Evolutionary conservation across 805 yeast species (phyloP), one percentile per base, ranked within the genome.

Genomic region (Candida dendrica): DNA sequence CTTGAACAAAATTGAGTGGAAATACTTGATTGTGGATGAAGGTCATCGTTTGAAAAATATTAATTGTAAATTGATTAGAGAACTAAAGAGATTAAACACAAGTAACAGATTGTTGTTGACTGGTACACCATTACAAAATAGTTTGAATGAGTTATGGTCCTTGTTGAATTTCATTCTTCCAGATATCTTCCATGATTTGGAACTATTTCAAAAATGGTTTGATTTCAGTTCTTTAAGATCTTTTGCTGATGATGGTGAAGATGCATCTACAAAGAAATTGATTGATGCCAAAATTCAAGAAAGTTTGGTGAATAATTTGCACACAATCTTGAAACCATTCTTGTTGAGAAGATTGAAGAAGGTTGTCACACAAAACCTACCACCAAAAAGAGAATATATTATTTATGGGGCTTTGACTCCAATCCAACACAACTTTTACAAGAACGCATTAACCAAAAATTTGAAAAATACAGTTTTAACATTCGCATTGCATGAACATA

Each of bases 91-190:
- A 47, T 70, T 87, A 32, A 61, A 65, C 18, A 80, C 84, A 1
- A 69, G 77, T 1, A 91, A 91, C 56, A 68, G 96, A 47, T 66
- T 91, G 37, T 65, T 91, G 22, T 65, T 91, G 13, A 91, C 98
- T 0, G 98, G 98, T n/a, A 91, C 98, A 0, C 98, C 98, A 0
- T 67, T 91, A 40, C 98, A 91, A 60, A 91, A 91, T 59, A 91
- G 90, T 55, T 66, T 91, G 43, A 75, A 83, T 41, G 98, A 93
- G 62, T 65, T 93, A 32, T 91, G 98, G 98, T 84, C 96, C 0
- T 66, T 93, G 43, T 68, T 91, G 42, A 93, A 93, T 58, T 91
- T 91, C 56, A 82, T 93, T 30, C 66, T 91, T 40, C 98, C 98
- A 0, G 96, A 89, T 53, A 84, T 93, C 24, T 91, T 91, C 59